Conservation (phyloP, 2,329 filamentous ascomycete species). For the Aspergillus ochraceus region DNA sequence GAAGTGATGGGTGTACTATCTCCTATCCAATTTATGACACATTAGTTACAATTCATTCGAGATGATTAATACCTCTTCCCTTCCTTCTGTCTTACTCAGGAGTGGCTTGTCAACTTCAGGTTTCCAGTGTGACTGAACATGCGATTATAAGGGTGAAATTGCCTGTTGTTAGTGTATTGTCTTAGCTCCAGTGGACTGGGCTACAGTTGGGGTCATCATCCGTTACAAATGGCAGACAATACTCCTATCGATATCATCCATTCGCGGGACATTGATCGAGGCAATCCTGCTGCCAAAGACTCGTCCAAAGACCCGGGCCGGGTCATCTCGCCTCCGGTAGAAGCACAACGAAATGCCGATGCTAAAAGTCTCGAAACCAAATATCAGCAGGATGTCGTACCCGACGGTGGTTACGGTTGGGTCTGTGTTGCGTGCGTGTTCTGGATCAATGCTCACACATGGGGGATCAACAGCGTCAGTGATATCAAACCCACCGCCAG, state of each 20-base stretch:
- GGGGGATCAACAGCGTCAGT: conserved; percentile 68
- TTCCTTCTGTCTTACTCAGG: background rate
- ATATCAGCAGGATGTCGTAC: conserved; percentile 36
- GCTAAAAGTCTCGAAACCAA: conserved; percentile 29
- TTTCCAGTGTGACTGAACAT: background rate
- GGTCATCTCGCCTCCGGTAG: background rate
- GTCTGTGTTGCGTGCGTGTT: conserved; percentile 57
- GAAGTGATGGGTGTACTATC: background rate
- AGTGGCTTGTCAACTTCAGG: background rate
- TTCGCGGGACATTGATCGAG: conserved; percentile 17
- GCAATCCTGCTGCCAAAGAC: background rate
- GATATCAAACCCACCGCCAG: background rate
- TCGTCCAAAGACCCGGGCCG: background rate
- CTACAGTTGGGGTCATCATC: background rate
- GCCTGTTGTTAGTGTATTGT: background rate
- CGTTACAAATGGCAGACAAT: conserved; percentile 32
- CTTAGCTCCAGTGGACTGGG: background rate
- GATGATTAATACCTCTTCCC: background rate
- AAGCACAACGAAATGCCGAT: conserved; percentile 11
- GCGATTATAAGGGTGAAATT: background rate
- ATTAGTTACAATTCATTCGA: conserved; percentile 1
- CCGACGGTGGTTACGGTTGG: conserved; percentile 64
- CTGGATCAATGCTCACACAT: conserved; percentile 68
- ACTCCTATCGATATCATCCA: conserved; percentile 31
- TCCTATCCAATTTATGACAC: conserved; percentile 13